Conservation (phyloP, 2,329 filamentous ascomycete genomes). For the Aspergillus tubingensis region DNA sequence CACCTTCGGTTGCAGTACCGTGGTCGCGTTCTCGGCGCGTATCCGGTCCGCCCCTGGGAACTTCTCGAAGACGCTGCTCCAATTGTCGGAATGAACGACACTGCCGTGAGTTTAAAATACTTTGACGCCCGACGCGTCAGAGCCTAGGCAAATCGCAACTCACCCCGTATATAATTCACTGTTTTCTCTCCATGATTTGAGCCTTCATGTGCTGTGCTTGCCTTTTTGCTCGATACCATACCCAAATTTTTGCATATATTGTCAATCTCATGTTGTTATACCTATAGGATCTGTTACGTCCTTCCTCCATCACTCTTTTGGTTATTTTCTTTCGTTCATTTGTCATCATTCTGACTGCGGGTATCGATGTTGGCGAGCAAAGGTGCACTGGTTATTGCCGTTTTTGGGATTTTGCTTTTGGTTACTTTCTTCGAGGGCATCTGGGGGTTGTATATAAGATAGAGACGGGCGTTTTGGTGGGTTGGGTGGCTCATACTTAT, state of each 20-base stretch:
- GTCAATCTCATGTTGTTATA: neutral
- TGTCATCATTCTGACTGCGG: neutral
- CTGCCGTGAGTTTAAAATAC: slow-evolving; percentile 44
- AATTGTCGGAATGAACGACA: slow-evolving; percentile 47
- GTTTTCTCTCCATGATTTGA: neutral
- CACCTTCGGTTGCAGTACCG: slow-evolving; percentile 42
- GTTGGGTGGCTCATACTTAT: neutral
- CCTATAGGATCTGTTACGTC: neutral
- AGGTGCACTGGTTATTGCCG: neutral
- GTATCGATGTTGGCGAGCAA: neutral
- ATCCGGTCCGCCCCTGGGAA: slow-evolving; percentile 46
- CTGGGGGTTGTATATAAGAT: slow-evolving; percentile 14
- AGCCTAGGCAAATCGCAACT: slow-evolving; percentile 8
- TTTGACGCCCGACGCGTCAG: slow-evolving; percentile 44
- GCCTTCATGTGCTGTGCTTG: neutral
- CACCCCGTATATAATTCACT: neutral
- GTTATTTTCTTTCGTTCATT: neutral
- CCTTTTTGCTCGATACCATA: slow-evolving; percentile 9
- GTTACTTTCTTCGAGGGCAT: neutral
- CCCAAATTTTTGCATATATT: slow-evolving; percentile 17
- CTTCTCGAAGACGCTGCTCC: slow-evolving; percentile 49
- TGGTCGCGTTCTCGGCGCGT: slow-evolving; percentile 38
- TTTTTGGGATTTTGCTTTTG: neutral
- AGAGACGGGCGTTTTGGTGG: slow-evolving; percentile 17
- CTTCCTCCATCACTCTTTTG: neutral